phyloP scores from a whole-genome alignment of 495 filamentous ascomycete species.

The Daldinia loculata region DNA sequence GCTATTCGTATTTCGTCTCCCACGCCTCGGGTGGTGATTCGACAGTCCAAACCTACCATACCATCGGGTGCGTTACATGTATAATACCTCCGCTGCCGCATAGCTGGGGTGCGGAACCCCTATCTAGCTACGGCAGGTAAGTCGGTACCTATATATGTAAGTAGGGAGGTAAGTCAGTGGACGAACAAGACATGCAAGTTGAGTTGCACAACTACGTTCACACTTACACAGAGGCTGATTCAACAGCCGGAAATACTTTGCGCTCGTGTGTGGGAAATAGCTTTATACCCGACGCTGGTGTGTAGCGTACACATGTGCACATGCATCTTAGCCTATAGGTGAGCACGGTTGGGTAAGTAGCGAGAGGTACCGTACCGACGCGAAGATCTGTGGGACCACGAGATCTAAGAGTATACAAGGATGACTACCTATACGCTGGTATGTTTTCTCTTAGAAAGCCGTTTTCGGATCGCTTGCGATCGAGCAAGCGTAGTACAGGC shows the following conservation, averaged over 20 bases:
- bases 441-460: no score
- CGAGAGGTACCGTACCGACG: neutral
- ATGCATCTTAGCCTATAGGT: neutral
- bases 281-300: neutral
- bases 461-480: neutral
- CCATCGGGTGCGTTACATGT: constrained; percentile 28
- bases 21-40: constrained; percentile 6
- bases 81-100: constrained; percentile 3
- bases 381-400: neutral
- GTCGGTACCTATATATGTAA: neutral
- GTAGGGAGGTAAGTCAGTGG: constrained; percentile 5
- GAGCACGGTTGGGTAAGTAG: neutral
- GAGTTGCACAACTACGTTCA: constrained; percentile 13
- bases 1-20: constrained; percentile 27
- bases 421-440: no score
- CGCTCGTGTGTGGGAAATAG: neutral
- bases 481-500: neutral
- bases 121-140: constrained; percentile 19
- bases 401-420: neutral
- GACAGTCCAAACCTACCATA: constrained; percentile 16
- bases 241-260: neutral
- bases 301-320: neutral
- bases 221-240: neutral
- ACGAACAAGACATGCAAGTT: constrained; percentile 13
- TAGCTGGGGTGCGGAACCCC: neutral